Conservation (phyloP, 352 stramenopile genomes). For the Globisporangium nodosum region DNA sequence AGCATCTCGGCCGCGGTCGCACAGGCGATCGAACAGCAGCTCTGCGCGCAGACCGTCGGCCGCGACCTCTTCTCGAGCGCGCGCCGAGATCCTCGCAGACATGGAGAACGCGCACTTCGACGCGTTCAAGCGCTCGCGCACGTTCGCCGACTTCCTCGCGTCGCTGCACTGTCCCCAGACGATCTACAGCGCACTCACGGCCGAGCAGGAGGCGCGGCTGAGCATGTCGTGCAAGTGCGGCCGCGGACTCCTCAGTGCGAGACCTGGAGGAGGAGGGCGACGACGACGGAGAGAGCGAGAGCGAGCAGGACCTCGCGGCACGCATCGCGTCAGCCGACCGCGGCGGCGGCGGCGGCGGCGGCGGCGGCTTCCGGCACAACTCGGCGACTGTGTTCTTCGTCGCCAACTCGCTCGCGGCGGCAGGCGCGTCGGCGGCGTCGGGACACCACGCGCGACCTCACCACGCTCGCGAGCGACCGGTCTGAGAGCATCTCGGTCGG, state of each 20-base stretch:
- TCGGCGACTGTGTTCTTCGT: constrained; percentile 22
- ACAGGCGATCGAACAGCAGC: constrained; percentile 34
- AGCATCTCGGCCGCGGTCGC: constrained; percentile 21
- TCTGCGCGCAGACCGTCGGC: constrained; percentile 33
- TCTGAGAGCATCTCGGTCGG: not conserved
- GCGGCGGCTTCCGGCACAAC: constrained; percentile 12
- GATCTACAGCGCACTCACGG: constrained; percentile 37
- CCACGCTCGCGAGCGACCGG: not conserved
- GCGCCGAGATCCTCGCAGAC: constrained; percentile 38
- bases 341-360: too few relatives aligned
- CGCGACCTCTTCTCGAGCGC: constrained; percentile 34
- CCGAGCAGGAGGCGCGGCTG: constrained; percentile 24
- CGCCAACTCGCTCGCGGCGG: constrained; percentile 16
- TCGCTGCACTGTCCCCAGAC: constrained; percentile 36
- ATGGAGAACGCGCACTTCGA: constrained; percentile 52
- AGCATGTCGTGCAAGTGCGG: constrained; percentile 28
- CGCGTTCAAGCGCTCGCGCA: constrained; percentile 32
- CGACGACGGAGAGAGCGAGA: constrained; percentile 12
- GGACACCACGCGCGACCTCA: constrained; percentile 1
- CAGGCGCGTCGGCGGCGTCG: not conserved
- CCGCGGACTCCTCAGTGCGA: constrained; percentile 1
- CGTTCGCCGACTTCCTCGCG: constrained; percentile 45
- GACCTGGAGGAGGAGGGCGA: constrained; percentile 17
- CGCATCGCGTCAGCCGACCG: constrained; percentile 10
- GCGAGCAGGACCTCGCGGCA: constrained; percentile 10